Base-by-base conservation (phyloP, 1,139 yeast genomes). In the Geotrichum phurueaensis region DNA sequence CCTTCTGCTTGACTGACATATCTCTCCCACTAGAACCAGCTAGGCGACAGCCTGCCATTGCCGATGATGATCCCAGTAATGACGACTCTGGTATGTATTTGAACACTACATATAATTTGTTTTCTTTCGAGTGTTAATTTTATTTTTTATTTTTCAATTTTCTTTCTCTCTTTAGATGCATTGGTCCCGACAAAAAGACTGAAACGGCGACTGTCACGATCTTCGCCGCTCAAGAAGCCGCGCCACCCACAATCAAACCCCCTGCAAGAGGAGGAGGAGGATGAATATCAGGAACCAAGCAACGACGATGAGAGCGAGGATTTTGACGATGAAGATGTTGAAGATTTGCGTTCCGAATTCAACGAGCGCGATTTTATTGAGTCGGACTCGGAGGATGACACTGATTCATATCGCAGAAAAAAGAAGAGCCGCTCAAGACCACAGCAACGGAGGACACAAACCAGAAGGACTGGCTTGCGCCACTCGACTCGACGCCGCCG, bases 251-350 rank as follows among this genome's bases (percentile, higher is more conserved):
- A 9, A n/a, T 39, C 47, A 3, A 39, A 39, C 18, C 47, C 47
- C 47, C n/a, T 39, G 20, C 65, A 63, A 27, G 68, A 67, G 22
- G 70, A 65, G n/a, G 70, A 63, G n/a, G 70, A 64, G 39, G 62
- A 54, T 48, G 61, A 61, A 3, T 68, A 65, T 45, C 66, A 65
- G 1, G 67, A 64, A 33, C 60, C 61, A n/a, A 62, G 60, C 10
- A 66, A 63, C 9, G 68, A 63, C 4, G 48, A 39, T 15, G 47
- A 39, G 18, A 39, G 47, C 20, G 47, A 39, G 18, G 47, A 39
- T n/a, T 7, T 39, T 39, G 47, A 39, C n/a, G 47, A 39, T 15
- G 47, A 39, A 39, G 39, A 33, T 33, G 47, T 15, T 18, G 20
- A 39, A 1, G 47, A 39, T 18, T 15, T 39, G 22, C 47, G 47